phyloP scores from a whole-genome alignment of 108 stramenopile genomes.

The Cylindrotheca closterium region DNA sequence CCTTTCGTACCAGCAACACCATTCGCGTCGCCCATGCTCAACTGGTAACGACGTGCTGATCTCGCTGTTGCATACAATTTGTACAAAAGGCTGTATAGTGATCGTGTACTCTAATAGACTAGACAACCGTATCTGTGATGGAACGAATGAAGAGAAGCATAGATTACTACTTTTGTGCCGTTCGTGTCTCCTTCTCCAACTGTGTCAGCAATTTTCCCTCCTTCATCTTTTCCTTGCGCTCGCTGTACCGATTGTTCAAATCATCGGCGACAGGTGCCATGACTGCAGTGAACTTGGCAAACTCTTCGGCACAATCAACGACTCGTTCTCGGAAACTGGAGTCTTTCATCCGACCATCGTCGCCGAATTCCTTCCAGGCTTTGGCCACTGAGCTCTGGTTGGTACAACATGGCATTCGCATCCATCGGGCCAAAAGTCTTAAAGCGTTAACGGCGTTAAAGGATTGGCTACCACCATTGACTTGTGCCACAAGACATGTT shows the following conservation, averaged over 20 bases:
- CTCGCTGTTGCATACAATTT: too few relatives aligned
- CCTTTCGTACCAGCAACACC: slow-evolving; percentile 68
- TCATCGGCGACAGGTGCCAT: slow-evolving; percentile 49
- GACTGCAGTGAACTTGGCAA: slow-evolving; percentile 66
- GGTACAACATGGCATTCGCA: slow-evolving; percentile 68
- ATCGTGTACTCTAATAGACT: too few relatives aligned
- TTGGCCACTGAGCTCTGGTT: slow-evolving; percentile 63
- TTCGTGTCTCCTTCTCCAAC: slow-evolving; percentile 55
- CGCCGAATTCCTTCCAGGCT: slow-evolving; percentile 71
- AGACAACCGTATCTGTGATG: too few relatives aligned
- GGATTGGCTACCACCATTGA: slow-evolving; percentile 61
- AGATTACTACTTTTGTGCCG: too few relatives aligned
- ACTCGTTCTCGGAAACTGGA: slow-evolving; percentile 54
- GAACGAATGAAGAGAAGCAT: too few relatives aligned
- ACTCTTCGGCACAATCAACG: slow-evolving; percentile 67
- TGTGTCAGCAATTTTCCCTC: slow-evolving; percentile 59
- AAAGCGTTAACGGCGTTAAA: slow-evolving; percentile 70
- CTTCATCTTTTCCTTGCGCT: slow-evolving; percentile 51
- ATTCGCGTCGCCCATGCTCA: slow-evolving; percentile 47
- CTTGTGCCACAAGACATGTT: slow-evolving; percentile 56
- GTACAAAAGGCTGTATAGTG: too few relatives aligned
- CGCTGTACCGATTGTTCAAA: slow-evolving; percentile 57
- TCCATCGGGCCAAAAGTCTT: slow-evolving; percentile 64
- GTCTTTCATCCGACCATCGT: slow-evolving; percentile 60
- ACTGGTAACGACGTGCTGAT: not conserved